Percentiles rank a stretch among this genome's conserved stretches.
These are phyloP conservation scores for Globisporangium radiosum DNA, from an alignment of 352 stramenopile species.

Conservation along the genomic window DNA sequence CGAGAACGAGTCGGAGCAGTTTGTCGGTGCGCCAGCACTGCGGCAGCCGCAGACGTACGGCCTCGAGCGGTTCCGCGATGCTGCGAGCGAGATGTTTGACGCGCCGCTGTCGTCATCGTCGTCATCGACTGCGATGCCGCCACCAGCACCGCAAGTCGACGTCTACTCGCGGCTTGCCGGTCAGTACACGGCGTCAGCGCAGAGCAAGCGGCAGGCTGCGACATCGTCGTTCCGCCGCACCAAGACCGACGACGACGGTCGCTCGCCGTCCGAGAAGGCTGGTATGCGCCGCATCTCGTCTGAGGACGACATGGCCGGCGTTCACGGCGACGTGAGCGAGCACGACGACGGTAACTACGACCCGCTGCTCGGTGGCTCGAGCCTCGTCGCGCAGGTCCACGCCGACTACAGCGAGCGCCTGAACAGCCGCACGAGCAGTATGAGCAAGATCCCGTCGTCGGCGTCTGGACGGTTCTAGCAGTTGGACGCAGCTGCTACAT, in stretches of 20 bases:
- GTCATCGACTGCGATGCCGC: slow-evolving; percentile 24
- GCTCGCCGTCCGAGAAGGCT: slow-evolving; percentile 15
- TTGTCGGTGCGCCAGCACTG: slow-evolving; percentile 31
- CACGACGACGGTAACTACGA: slow-evolving; percentile 56
- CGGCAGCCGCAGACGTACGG: slow-evolving; percentile 43
- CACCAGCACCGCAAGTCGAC: slow-evolving; percentile 52
- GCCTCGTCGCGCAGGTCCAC: slow-evolving; percentile 66
- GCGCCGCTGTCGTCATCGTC: background rate
- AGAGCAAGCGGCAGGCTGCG: slow-evolving; percentile 68
- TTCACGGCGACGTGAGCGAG: slow-evolving; percentile 16
- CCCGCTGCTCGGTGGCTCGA: slow-evolving; percentile 50
- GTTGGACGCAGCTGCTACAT: too few species aligned
- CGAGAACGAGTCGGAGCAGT: slow-evolving; percentile 64
- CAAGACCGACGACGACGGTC: slow-evolving; percentile 23
- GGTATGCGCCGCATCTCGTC: slow-evolving; percentile 13
- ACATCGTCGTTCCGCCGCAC: slow-evolving; percentile 23
- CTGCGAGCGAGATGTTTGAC: slow-evolving; percentile 6
- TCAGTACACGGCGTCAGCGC: slow-evolving; percentile 77
- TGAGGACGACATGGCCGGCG: slow-evolving; percentile 11
- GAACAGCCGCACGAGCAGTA: slow-evolving; percentile 34
- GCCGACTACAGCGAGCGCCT: slow-evolving; percentile 71
- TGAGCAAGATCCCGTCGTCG: slow-evolving; percentile 13
- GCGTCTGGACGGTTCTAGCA: slow-evolving; percentile 10
- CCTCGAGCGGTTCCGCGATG: slow-evolving; percentile 11
- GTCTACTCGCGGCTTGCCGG: slow-evolving; percentile 78